These are phyloP conservation scores for Thermoascus crustaceus DNA, from an alignment of 2,329 filamentous ascomycete genomes.

Conservation along the genomic window DNA sequence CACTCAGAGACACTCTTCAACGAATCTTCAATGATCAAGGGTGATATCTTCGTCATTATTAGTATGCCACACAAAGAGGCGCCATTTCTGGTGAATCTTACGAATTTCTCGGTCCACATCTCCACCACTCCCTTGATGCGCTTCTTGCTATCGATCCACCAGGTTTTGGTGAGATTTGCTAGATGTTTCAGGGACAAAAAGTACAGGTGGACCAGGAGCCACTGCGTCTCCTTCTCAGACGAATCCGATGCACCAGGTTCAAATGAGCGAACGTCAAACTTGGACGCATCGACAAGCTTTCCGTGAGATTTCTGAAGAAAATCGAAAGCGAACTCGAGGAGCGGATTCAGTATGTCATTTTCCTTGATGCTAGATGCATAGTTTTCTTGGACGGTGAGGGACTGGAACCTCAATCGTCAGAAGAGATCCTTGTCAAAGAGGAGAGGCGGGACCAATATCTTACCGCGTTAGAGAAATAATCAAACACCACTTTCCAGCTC, in stretches of 20 bases:
- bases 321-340: conserved; percentile 76
- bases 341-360: conserved; percentile 56
- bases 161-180: conserved; percentile 69
- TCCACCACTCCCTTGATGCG: conserved; percentile 73
- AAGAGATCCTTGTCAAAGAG: not conserved
- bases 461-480: conserved; percentile 66
- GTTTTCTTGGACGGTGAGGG: conserved; percentile 72
- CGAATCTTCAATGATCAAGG: conserved; percentile 33
- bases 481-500: conserved; percentile 84
- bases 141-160: conserved; percentile 75
- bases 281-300: conserved; percentile 61
- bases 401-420: conserved; percentile 35
- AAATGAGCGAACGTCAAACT: conserved; percentile 61
- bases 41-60: conserved; percentile 29
- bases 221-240: conserved; percentile 67
- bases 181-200: conserved; percentile 71
- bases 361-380: conserved; percentile 74
- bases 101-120: conserved; percentile 75
- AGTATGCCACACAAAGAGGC: conserved; percentile 37
- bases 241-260: conserved; percentile 52
- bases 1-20: conserved; percentile 34
- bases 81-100: too few species aligned
- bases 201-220: conserved; percentile 77
- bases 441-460: conserved; percentile 11
- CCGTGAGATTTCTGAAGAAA: conserved; percentile 72